Base-by-base conservation (phyloP, 1,284 basidiomycete genomes). In the Marasmius tenuissimus region DNA sequence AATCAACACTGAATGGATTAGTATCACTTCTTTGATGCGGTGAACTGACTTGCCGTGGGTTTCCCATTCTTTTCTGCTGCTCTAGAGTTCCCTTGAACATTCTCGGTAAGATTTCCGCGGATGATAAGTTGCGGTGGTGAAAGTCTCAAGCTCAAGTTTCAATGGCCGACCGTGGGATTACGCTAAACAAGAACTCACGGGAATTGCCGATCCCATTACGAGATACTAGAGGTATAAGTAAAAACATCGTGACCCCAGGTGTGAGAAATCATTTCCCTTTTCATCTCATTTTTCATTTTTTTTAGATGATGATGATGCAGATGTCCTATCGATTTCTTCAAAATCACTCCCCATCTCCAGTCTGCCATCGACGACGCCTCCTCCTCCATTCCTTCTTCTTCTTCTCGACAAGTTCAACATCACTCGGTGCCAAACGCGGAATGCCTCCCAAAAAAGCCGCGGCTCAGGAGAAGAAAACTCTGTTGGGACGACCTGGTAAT, bases 401-500 rank as follows among this genome's bases (percentile, higher is more conserved):
- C 9, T 67, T 63, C 40, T 67, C 66, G 3, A 63, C 66, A 67
- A 27, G 64, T 67, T 20, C 70, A 71, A 63, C 66, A n/a, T n/a
- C n/a, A 67, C 9, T 39, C 56, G 61, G 69, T 68, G 42, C 72
- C 73, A 66, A 76, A 76, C 83, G 76, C 65, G 92, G 77, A 73
- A 96, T 95, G 92, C 89, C 93, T 12, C 94, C 94, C 9, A 94
- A 93, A 80, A 94, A 94, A 76, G 85, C 86, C 60, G 79, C 81
- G 61, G 81, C 72, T 35, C 80, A 81, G 40, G 92, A 94, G 79
- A 96, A 96, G 81, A 96, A 94, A 78, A 78, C 82, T 45, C 78
- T 96, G 33, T 87, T 98, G 53, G 96, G 96, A 53, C 82, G 95
- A 65, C 96, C 96, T 45, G 85, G 92, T 65, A 98, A 98, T 81